Evolutionary conservation across 108 stramenopile species (phyloP).

Genomic region (Cyclostephanos tholiformis): DNA sequence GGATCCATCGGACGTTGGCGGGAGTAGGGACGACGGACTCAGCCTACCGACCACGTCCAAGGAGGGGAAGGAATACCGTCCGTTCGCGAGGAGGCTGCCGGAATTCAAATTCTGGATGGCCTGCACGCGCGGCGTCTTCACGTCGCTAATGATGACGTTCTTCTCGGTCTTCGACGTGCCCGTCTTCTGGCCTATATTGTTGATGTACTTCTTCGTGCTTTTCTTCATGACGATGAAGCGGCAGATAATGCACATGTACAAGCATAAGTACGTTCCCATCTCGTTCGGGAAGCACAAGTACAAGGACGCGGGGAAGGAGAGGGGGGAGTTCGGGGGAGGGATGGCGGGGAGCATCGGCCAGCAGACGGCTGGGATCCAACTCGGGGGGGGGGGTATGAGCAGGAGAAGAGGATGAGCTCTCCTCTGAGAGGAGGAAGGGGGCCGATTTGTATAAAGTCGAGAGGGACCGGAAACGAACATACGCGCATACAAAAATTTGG

Average conservation of each 20-base stretch:
- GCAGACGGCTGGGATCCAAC: not conserved
- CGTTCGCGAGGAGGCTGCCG: constrained; percentile 94
- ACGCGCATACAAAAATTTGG: too few relatives aligned
- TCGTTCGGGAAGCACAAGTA: constrained; percentile 93
- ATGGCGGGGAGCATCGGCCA: constrained; percentile 59
- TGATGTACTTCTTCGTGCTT: constrained; percentile 96
- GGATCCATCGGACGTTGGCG: constrained; percentile 65
- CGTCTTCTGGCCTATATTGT: constrained; percentile 99
- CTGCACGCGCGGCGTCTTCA: constrained; percentile 77
- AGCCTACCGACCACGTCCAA: constrained; percentile 65
- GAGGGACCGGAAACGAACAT: not conserved
- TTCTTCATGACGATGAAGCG: constrained; percentile 99
- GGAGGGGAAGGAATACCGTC: constrained; percentile 88
- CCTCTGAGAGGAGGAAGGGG: not conserved
- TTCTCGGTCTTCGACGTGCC: constrained; percentile 97
- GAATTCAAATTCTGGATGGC: constrained; percentile 99
- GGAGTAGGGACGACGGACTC: constrained; percentile 52
- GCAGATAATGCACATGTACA: constrained; percentile 99
- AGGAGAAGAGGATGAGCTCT: constrained; percentile 28
- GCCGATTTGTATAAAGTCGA: not conserved
- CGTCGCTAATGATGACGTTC: constrained; percentile 93
- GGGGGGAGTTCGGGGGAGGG: constrained; percentile 76
- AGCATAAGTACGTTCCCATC: constrained; percentile 98
- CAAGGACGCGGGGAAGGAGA: constrained; percentile 84
- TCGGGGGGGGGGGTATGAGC: constrained; percentile 23